Conservation (phyloP, 106 monocot species). For the Dendrobium catenatum region DNA sequence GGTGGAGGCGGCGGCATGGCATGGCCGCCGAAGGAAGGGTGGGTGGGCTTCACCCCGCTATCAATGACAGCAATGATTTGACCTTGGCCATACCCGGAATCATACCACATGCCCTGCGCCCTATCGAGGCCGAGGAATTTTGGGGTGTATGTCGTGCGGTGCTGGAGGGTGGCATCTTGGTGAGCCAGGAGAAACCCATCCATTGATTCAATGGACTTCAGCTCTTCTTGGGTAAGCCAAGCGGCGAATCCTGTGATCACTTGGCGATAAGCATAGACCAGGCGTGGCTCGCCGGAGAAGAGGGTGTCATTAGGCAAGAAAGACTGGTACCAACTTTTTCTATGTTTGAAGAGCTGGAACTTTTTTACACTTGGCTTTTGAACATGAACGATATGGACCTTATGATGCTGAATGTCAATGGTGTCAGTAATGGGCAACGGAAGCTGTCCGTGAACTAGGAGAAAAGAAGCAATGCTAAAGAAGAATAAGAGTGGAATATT, state of each 20-base stretch:
- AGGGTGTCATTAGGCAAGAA: slow-evolving; percentile 1
- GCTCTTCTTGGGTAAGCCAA: neutral
- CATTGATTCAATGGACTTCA: neutral
- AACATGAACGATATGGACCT: slow-evolving; percentile 4
- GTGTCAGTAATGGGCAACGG: neutral
- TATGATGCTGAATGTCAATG: neutral
- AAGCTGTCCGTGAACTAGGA: neutral
- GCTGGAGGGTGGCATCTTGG: neutral
- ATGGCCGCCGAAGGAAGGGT: slow-evolving; percentile 22
- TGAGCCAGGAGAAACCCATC: slow-evolving; percentile 20
- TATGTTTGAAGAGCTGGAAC: slow-evolving; percentile 2
- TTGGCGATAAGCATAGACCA: slow-evolving; percentile 17
- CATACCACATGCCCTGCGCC: neutral
- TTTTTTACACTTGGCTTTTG: neutral
- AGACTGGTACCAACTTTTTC: neutral
- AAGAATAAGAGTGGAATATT: neutral
- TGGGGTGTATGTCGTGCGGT: slow-evolving; percentile 22
- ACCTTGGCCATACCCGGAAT: neutral
- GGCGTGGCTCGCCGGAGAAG: slow-evolving; percentile 3
- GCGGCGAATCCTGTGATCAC: slow-evolving; percentile 16
- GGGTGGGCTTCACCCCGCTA: slow-evolving; percentile 15
- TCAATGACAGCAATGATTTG: slow-evolving; percentile 24
- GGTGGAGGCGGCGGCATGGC: slow-evolving; percentile 18
- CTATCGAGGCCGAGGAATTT: slow-evolving; percentile 19
- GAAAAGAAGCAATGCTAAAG: neutral